phyloP scores from a whole-genome alignment of 2,329 filamentous ascomycete species.

The Sporothrix humicola region DNA sequence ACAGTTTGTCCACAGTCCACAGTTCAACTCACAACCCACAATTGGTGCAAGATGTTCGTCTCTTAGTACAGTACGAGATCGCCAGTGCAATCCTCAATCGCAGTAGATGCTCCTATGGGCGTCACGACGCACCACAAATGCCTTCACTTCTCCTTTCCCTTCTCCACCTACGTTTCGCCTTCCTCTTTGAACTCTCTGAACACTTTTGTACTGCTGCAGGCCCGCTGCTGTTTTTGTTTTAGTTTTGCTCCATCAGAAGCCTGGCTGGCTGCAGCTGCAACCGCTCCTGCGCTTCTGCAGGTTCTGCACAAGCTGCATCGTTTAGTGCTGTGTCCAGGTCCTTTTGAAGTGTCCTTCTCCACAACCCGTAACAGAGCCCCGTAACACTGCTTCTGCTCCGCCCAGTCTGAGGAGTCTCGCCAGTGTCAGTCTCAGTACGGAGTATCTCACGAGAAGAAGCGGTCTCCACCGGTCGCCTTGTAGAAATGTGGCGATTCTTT shows the following conservation, averaged over 20 bases:
- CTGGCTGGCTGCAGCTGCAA: too few species aligned
- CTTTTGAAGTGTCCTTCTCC: neutral
- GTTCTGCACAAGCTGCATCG: slow-evolving; percentile 1
- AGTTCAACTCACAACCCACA: neutral
- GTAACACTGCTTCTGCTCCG: slow-evolving; percentile 25
- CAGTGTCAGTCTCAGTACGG: too few species aligned
- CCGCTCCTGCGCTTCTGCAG: slow-evolving; percentile 9
- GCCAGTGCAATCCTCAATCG: neutral
- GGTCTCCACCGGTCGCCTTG: slow-evolving; percentile 30
- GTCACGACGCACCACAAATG: too few species aligned
- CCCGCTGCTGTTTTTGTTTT: neutral
- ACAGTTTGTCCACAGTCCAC: neutral
- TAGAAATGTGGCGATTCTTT: slow-evolving; percentile 3
- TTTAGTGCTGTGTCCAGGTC: too few species aligned
- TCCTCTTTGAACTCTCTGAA: slow-evolving; percentile 15
- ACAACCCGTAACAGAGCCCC: slow-evolving; percentile 11
- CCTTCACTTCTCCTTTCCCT: neutral
- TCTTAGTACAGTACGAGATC: too few species aligned
- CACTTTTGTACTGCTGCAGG: slow-evolving; percentile 2
- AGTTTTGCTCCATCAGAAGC: too few species aligned
- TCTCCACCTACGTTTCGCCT: slow-evolving; percentile 19
- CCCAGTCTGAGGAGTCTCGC: neutral
- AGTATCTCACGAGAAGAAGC: neutral
- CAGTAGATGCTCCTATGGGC: neutral
- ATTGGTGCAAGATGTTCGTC: slow-evolving; percentile 3